Base-by-base conservation (phyloP, 768 basidiomycete species). In the Chiua virens region DNA sequence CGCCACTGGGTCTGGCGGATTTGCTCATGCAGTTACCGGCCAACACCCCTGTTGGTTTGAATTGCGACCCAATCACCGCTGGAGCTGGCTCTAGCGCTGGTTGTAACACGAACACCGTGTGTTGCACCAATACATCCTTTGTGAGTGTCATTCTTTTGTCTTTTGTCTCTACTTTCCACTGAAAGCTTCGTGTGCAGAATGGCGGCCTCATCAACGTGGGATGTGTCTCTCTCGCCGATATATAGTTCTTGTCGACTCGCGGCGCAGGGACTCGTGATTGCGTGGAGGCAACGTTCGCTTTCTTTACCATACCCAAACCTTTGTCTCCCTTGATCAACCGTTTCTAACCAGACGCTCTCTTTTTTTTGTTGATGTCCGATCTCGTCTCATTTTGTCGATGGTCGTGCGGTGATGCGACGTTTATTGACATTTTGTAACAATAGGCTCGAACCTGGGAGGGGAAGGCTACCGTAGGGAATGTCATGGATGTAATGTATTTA, bases 171-270 rank as follows among this genome's bases (percentile, higher is more conserved):
- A 25, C 27, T 17, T 5, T 1, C 5, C 5, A 10, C 22, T 40
- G 10, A n/a, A 40, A 30, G 4, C n/a, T 15, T 25, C 3, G 1
- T 20, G 15, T 17, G 18, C 38, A 37, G 40, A 34, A 69, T 57
- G 41, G 45, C 6, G 67, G 67, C 42, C 23, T 69, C 41, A 38
- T 69, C 27, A 67, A 67, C 41, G 23, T 67, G 42, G 60, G 60
- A 45, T 67, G 67, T 37, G 53, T 42, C 21, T 55, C 67, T 10
- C 40, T 57, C 38, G 35, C 58, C 11, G 20, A 27, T 7, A n/a
- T 25, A 22, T 57, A 40, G 28, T 47, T 45, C 13, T 41, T 17
- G 34, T 39, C 42, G 42, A 22, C 39, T 36, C 51, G 13, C 52
- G 38, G 28, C 53, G 47, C 44, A 42, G n/a, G 55, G 46, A 43